phyloP scores from a whole-genome alignment of 192 early-diverging fungal genomes.

The Funneliformis mosseae region DNA sequence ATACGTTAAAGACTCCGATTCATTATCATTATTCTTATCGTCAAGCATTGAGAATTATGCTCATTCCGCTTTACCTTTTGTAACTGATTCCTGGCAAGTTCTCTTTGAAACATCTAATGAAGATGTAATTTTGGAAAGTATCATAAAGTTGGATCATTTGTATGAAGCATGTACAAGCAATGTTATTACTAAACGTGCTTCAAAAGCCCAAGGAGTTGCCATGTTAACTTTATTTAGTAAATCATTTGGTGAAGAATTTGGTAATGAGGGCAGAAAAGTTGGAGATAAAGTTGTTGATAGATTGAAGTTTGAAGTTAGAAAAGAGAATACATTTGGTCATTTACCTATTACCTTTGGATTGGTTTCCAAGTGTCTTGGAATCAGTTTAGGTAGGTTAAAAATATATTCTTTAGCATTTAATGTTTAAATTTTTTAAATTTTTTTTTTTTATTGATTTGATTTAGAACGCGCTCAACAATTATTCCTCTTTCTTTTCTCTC shows the following conservation, averaged over 20 bases:
- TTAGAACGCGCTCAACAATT: constrained; percentile 72
- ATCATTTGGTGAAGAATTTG: constrained; percentile 51
- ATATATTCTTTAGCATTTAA: constrained; percentile 9
- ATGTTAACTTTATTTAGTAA: constrained; percentile 65
- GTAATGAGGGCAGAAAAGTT: not conserved
- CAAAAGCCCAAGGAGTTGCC: constrained; percentile 67
- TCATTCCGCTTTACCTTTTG: constrained; percentile 69
- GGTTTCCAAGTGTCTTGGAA: constrained; percentile 56
- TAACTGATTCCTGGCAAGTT: constrained; percentile 55
- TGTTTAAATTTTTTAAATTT: not conserved
- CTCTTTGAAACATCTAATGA: not conserved
- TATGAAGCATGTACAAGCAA: constrained; percentile 58
- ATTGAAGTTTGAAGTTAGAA: constrained; percentile 43
- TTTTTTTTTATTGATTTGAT: not conserved
- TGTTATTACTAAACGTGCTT: constrained; percentile 66
- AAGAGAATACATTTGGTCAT: constrained; percentile 62
- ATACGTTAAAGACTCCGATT: constrained; percentile 47
- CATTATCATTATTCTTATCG: constrained; percentile 53
- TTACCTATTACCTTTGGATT: constrained; percentile 81
- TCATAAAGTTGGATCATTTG: constrained; percentile 44
- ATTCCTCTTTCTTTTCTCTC: constrained; percentile 83
- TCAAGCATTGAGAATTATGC: constrained; percentile 71
- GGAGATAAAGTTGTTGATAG: constrained; percentile 28
- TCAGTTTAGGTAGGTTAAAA: constrained; percentile 36
- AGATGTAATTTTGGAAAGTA: constrained; percentile 34